Conservation (phyloP, 139 green algal species). For the Dunaliella sp. region DNA sequence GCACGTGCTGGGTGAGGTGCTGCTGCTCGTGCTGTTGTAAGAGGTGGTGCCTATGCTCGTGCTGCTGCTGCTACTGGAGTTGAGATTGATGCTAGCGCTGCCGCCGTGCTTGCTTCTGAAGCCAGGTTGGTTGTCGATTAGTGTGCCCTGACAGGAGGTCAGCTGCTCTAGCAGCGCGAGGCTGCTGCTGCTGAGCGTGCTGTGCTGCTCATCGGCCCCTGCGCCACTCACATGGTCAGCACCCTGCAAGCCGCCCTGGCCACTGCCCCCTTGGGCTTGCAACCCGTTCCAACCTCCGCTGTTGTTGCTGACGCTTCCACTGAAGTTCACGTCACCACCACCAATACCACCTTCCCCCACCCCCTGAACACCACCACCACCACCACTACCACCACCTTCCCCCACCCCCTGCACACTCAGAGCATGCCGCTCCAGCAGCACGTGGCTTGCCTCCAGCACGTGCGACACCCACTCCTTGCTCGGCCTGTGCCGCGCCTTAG, state of each 20-base stretch:
- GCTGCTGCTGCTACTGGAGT: conserved; percentile 1
- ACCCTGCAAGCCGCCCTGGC: too few relatives aligned
- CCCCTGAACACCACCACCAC: too few relatives aligned
- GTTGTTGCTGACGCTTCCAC: too few relatives aligned
- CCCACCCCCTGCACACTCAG: neutral
- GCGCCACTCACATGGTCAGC: too few relatives aligned
- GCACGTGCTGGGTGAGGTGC: neutral
- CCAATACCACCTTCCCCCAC: too few relatives aligned
- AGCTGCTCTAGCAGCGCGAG: neutral
- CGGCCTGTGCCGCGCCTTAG: neutral
- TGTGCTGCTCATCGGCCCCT: too few relatives aligned
- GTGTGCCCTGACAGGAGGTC: neutral
- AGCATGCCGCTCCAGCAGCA: neutral
- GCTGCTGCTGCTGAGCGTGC: neutral
- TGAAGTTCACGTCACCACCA: too few relatives aligned
- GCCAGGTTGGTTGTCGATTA: neutral
- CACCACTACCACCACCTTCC: too few relatives aligned
- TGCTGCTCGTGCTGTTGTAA: conserved; percentile 2
- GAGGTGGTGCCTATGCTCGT: too few relatives aligned
- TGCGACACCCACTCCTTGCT: neutral
- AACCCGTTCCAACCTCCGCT: too few relatives aligned
- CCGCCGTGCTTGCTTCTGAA: neutral
- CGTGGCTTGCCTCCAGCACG: neutral
- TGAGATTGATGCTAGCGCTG: neutral
- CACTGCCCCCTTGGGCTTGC: too few relatives aligned